Conservation (phyloP, 2,329 filamentous ascomycete genomes). For the Fusarium circinatum region DNA sequence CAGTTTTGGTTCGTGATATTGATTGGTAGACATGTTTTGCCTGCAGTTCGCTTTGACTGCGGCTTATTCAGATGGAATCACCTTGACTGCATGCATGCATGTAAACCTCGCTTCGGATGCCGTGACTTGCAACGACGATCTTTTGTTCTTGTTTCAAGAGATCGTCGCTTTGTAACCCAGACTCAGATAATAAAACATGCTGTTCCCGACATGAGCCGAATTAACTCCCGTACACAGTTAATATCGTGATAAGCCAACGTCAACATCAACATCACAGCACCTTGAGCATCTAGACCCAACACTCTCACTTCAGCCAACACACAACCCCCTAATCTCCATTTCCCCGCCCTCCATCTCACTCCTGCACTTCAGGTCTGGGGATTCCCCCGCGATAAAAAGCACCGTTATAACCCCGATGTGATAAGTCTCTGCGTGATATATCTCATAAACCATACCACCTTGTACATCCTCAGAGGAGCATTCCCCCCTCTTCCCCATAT, state of each 20-base stretch:
- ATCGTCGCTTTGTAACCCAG: background rate
- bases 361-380: background rate
- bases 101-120: slow-evolving; percentile 4
- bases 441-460: slow-evolving; percentile 22
- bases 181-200: background rate
- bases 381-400: slow-evolving; percentile 1
- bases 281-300: background rate
- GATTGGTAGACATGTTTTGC: background rate
- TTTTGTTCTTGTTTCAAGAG: background rate
- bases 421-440: slow-evolving; percentile 17
- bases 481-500: slow-evolving; percentile 20
- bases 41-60: background rate
- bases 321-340: background rate
- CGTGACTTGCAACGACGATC: slow-evolving; percentile 2
- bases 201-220: slow-evolving; percentile 21
- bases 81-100: background rate
- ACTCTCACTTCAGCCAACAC: background rate
- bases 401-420: background rate
- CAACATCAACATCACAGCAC: background rate
- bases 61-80: slow-evolving; percentile 9
- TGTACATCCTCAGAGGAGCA: background rate
- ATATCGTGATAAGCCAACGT: slow-evolving; percentile 2
- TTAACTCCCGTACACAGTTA: background rate
- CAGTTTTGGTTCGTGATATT: background rate
- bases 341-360: slow-evolving; percentile 12